Percentiles rank a stretch among this genome's conserved stretches.
phyloP scores from a whole-genome alignment of 192 early-diverging fungal species.

The Umbelopsis ramanniana region DNA sequence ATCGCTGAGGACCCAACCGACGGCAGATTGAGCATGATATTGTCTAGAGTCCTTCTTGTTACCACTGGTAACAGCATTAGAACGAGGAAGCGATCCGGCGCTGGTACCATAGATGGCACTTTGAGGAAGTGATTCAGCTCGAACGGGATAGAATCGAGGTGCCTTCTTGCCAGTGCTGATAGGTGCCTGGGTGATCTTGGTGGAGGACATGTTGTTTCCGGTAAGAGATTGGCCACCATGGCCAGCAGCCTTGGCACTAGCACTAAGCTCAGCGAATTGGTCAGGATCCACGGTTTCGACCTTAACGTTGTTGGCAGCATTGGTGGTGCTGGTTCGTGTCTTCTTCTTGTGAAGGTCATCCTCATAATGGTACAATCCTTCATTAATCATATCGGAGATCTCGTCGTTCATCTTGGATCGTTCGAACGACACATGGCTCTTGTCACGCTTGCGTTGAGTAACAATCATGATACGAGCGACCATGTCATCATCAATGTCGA shows the following conservation, averaged over 20 bases:
- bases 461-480: constrained; percentile 91
- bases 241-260: constrained; percentile 35
- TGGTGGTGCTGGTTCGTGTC: constrained; percentile 34
- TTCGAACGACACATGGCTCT: constrained; percentile 76
- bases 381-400: constrained; percentile 91
- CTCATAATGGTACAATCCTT: constrained; percentile 94
- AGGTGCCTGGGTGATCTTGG: constrained; percentile 22
- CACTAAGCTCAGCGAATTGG: constrained; percentile 60
- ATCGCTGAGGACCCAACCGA: constrained; percentile 78
- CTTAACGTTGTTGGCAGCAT: constrained; percentile 52
- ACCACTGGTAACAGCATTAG: constrained; percentile 31
- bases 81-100: constrained; percentile 24
- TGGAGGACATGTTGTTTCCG: constrained; percentile 12
- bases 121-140: constrained; percentile 37
- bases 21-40: constrained; percentile 68
- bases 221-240: constrained; percentile 36
- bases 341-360: constrained; percentile 61
- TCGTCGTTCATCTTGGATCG: constrained; percentile 81
- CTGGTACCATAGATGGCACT: constrained; percentile 29
- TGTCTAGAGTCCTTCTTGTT: constrained; percentile 64
- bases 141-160: constrained; percentile 60
- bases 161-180: constrained; percentile 43
- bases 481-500: constrained; percentile 90
- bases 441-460: constrained; percentile 78
- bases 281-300: constrained; percentile 63